phyloP scores from a whole-genome alignment of 345 rosid genomes.

The Physaria fendleri region DNA sequence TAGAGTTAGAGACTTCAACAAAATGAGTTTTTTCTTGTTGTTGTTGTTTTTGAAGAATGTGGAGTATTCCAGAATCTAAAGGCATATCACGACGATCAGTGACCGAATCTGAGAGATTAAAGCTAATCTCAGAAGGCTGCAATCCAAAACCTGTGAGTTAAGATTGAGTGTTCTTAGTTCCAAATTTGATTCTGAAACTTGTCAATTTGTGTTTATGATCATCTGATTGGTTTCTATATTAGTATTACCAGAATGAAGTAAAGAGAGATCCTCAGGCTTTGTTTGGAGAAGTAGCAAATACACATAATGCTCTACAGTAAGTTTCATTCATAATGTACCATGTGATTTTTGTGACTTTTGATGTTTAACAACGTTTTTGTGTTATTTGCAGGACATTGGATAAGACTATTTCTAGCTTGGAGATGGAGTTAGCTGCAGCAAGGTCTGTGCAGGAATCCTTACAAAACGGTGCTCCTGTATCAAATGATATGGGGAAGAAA shows the following conservation, averaged over 20 bases:
- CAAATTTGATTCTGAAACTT: neutral
- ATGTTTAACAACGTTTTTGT: neutral
- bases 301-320: constrained; percentile 82
- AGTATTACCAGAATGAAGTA: constrained; percentile 69
- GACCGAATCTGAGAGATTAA: constrained; percentile 65
- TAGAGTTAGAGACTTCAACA: neutral
- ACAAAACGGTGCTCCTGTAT: too few relatives aligned
- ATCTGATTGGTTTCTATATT: constrained; percentile 34
- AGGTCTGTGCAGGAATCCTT: too few relatives aligned
- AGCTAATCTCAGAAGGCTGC: constrained; percentile 77
- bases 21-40: neutral
- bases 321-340: constrained; percentile 10
- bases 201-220: neutral
- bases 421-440: too few relatives aligned
- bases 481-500: too few relatives aligned
- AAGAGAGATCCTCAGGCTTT: constrained; percentile 50
- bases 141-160: constrained; percentile 55
- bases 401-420: too few relatives aligned
- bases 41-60: constrained; percentile 49
- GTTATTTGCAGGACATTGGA: neutral
- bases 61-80: constrained; percentile 63
- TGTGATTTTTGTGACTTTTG: neutral
- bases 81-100: constrained; percentile 51
- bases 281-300: constrained; percentile 63
- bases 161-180: neutral